A percentile compares a stretch with the other conserved stretches of the same genome.
Conservation (phyloP, 1,284 basidiomycete species). For the Cutaneotrichosporon mucoides region DNA sequence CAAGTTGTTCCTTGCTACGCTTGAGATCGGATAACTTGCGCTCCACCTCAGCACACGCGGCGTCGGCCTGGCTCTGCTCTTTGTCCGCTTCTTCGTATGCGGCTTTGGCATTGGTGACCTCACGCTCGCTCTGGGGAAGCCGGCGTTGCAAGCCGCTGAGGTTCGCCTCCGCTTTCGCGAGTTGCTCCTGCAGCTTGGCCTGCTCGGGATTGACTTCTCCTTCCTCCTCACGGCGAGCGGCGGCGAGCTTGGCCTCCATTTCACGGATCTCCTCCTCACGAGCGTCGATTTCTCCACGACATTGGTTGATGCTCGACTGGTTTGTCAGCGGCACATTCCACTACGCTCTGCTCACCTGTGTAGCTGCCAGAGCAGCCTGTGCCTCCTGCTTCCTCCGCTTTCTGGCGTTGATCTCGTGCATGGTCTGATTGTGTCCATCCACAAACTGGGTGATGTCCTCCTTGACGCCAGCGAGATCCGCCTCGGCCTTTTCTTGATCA, state of each 20-base stretch:
- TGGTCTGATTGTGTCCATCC: neutral
- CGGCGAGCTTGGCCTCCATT: neutral
- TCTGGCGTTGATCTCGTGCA: neutral
- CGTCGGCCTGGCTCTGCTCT: neutral
- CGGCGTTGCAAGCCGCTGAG: neutral
- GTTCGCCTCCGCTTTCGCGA: neutral
- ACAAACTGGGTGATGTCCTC: conserved; percentile 49
- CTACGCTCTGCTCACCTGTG: no score
- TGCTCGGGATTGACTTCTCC: neutral
- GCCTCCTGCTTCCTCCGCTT: conserved; percentile 52
- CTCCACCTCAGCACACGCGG: neutral
- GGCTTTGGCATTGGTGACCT: neutral
- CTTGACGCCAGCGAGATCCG: conserved; percentile 42
- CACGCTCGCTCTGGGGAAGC: neutral
- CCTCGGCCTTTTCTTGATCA: conserved; percentile 44
- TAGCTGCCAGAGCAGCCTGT: neutral
- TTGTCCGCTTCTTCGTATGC: neutral
- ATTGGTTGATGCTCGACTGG: neutral
- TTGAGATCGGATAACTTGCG: neutral
- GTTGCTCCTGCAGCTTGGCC: neutral
- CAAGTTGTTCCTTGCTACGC: neutral
- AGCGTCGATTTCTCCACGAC: conserved; percentile 52
- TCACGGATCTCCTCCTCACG: conserved; percentile 28
- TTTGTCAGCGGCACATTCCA: neutral
- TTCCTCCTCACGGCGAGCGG: conserved; percentile 1